These are phyloP conservation scores for Diddensiella caesifluorescens DNA, from an alignment of 805 yeast species.

Conservation along the genomic window DNA sequence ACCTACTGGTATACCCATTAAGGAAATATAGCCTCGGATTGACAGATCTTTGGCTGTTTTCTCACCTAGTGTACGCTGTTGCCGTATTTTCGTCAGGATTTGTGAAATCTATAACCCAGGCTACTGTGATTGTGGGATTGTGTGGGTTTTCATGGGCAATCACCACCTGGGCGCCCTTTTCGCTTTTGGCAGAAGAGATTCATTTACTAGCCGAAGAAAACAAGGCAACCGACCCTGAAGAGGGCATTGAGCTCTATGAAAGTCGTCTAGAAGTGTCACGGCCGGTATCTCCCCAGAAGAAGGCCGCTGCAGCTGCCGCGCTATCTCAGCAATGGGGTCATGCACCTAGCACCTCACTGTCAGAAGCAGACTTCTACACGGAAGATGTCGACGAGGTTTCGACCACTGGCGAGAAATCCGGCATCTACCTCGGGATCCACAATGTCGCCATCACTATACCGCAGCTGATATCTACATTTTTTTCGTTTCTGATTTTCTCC, in stretches of 20 bases:
- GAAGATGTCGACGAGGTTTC: constrained; percentile 5
- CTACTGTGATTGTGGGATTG: constrained; percentile 46
- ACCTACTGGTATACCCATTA: constrained; percentile 4
- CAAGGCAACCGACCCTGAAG: neutral
- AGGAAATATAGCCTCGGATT: constrained; percentile 5
- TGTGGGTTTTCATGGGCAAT: constrained; percentile 64
- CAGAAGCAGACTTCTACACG: constrained; percentile 14
- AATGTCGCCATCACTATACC: constrained; percentile 38
- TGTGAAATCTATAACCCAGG: constrained; percentile 38
- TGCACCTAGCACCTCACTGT: constrained; percentile 8
- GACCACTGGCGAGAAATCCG: constrained; percentile 29
- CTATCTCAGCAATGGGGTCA: neutral
- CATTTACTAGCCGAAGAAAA: constrained; percentile 20
- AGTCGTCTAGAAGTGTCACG: neutral
- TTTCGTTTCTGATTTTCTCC: constrained; percentile 34
- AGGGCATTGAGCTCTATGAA: constrained; percentile 2
- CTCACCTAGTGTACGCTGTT: constrained; percentile 48
- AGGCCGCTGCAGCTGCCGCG: neutral
- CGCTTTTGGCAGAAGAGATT: constrained; percentile 47
- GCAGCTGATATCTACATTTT: constrained; percentile 36
- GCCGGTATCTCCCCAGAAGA: constrained; percentile 1
- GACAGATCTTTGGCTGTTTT: constrained; percentile 42
- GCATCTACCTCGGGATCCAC: constrained; percentile 37
- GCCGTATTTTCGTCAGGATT: constrained; percentile 46
- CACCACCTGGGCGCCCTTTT: constrained; percentile 67